A percentile compares a stretch with the other conserved stretches of the same genome.
phyloP scores from a whole-genome alignment of 306 rosid genomes.

The Luffa aegyptiaca region DNA sequence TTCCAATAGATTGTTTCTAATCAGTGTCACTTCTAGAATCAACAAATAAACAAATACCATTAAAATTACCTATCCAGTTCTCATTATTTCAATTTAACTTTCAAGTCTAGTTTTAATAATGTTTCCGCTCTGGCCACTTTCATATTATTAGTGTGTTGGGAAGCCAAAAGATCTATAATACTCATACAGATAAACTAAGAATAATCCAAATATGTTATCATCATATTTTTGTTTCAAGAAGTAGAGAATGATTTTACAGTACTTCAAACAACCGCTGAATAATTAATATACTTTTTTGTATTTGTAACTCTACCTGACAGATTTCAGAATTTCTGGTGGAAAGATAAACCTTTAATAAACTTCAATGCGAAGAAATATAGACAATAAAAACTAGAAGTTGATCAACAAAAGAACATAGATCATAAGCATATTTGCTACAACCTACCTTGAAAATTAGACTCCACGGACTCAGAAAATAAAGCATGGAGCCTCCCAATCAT shows the following conservation, averaged over 20 bases:
- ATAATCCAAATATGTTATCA: not conserved
- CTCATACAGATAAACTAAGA: not conserved
- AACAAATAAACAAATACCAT: too few species aligned
- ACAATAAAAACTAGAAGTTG: not conserved
- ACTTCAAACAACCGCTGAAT: not conserved
- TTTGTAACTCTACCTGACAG: not conserved
- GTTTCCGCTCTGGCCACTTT: too few species aligned
- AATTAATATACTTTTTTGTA: not conserved
- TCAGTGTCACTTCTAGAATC: too few species aligned
- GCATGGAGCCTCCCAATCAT: conserved; percentile 61
- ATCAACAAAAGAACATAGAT: conserved; percentile 1
- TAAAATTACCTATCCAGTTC: too few species aligned
- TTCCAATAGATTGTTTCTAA: too few species aligned
- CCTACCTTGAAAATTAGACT: conserved; percentile 27
- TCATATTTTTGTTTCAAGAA: not conserved
- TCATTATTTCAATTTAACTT: too few species aligned
- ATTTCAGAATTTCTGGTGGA: not conserved
- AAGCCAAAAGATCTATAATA: too few species aligned
- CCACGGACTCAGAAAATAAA: conserved; percentile 66
- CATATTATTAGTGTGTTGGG: too few species aligned
- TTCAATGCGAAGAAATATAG: conserved; percentile 8
- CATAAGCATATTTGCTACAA: conserved; percentile 19
- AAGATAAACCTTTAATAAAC: not conserved
- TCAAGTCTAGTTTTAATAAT: too few species aligned
- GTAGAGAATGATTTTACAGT: not conserved